These are phyloP conservation scores for Diaporthe helianthi DNA, from an alignment of 2,329 filamentous ascomycete genomes.

Conservation along the genomic window DNA sequence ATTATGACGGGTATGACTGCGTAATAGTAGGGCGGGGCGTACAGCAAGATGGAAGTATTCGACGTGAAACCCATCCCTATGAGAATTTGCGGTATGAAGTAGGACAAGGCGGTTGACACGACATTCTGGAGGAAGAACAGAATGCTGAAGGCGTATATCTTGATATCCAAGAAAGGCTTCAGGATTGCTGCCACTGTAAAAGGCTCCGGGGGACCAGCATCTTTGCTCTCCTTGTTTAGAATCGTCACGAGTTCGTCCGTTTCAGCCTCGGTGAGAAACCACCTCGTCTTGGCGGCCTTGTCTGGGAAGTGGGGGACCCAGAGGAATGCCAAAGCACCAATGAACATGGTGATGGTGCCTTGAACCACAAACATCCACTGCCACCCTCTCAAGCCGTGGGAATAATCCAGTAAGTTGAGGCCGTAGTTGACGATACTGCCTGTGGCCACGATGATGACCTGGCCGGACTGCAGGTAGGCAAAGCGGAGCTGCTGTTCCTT, in stretches of 20 bases:
- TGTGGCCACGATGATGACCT: conserved; percentile 70
- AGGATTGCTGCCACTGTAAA: conserved; percentile 64
- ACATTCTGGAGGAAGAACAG: conserved; percentile 73
- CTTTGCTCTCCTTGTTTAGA: conserved; percentile 67
- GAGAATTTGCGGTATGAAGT: conserved; percentile 70
- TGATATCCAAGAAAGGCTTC: conserved; percentile 62
- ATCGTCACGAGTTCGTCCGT: conserved; percentile 61
- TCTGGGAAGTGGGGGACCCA: conserved; percentile 77
- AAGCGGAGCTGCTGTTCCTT: conserved; percentile 71
- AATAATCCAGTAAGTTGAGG: conserved; percentile 68
- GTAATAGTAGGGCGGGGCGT: conserved; percentile 73
- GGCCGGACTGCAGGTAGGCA: conserved; percentile 68
- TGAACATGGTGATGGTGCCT: conserved; percentile 63
- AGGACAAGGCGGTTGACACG: conserved; percentile 69
- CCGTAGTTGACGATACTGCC: conserved; percentile 73
- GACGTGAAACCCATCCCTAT: conserved; percentile 61
- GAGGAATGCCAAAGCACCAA: conserved; percentile 69
- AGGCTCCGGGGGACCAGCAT: conserved; percentile 58
- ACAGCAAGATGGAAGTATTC: conserved; percentile 64
- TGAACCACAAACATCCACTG: conserved; percentile 75
- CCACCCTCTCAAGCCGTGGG: conserved; percentile 65
- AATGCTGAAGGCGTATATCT: conserved; percentile 69
- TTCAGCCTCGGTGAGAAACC: conserved; percentile 64
- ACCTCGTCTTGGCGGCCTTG: conserved; percentile 60
- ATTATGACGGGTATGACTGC: conserved; percentile 68